Percentiles rank a stretch among this genome's conserved stretches.
These are phyloP conservation scores for Hanseniaspora osmophila DNA, from an alignment of 805 yeast species.

Conservation along the genomic window DNA sequence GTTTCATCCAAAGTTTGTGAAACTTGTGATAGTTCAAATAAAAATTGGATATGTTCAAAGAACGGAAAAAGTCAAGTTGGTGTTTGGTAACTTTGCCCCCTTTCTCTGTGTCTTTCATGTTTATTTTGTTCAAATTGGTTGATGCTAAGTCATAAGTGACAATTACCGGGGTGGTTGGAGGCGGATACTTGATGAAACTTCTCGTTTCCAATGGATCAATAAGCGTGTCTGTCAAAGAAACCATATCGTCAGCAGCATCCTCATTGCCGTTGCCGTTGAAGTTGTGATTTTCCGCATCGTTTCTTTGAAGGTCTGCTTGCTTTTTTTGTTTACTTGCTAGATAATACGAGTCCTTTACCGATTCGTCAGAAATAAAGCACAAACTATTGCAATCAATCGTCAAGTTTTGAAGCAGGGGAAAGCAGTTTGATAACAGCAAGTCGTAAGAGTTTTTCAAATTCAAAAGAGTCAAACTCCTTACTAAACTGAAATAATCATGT, in stretches of 20 bases:
- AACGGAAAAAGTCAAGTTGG: slow-evolving; percentile 15
- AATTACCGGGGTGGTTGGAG: slow-evolving; percentile 22
- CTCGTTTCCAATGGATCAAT: slow-evolving; percentile 10
- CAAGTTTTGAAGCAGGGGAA: slow-evolving; percentile 26
- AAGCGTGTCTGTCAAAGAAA: slow-evolving; percentile 17
- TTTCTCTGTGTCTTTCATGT: slow-evolving; percentile 6
- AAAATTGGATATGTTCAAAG: slow-evolving; percentile 16
- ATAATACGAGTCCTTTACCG: slow-evolving; percentile 10
- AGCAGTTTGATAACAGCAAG: slow-evolving; percentile 35
- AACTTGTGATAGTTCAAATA: slow-evolving; percentile 20
- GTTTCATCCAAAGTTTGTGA: slow-evolving; percentile 18
- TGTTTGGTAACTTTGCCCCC: slow-evolving; percentile 14
- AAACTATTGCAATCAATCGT: slow-evolving; percentile 36
- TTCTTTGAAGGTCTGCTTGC: slow-evolving; percentile 1
- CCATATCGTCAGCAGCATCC: slow-evolving; percentile 7
- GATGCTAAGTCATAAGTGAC: slow-evolving; percentile 13
- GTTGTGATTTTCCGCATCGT: not conserved
- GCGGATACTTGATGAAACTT: slow-evolving; percentile 14
- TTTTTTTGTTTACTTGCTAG: not conserved
- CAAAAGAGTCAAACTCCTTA: slow-evolving; percentile 25
- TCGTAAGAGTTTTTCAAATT: slow-evolving; percentile 31
- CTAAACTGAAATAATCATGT: slow-evolving; percentile 28
- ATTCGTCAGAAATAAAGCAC: slow-evolving; percentile 22
- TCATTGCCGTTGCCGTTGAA: not conserved
- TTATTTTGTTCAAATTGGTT: slow-evolving; percentile 10